These are phyloP conservation scores for Tulasnella sp. DNA, from an alignment of 768 basidiomycete genomes.

Conservation along the genomic window DNA sequence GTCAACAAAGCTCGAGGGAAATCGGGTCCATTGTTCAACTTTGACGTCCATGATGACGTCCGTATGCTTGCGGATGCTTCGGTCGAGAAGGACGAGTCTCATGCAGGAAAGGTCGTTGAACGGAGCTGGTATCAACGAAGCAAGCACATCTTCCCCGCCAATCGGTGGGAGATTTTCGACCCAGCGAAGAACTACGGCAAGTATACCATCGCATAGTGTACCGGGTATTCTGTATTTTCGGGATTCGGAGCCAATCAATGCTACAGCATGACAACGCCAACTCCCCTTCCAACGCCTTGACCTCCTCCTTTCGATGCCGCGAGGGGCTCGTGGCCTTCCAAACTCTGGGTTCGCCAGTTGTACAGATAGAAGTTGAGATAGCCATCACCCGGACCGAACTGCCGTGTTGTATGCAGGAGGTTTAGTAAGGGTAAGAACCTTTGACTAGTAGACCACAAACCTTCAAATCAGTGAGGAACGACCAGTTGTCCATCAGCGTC, in stretches of 20 bases:
- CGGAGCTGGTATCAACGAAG: conserved; percentile 93
- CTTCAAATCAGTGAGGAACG: conserved; percentile 82
- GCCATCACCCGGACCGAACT: conserved; percentile 96
- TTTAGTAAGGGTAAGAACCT: not conserved
- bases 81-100: conserved; percentile 92
- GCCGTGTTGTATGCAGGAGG: conserved; percentile 32
- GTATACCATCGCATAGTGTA: conserved; percentile 69
- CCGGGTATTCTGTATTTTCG: not conserved
- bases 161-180: conserved; percentile 97
- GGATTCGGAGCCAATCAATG: not conserved
- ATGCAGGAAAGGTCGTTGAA: conserved; percentile 98
- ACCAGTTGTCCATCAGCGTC: conserved; percentile 91
- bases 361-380: conserved; percentile 90
- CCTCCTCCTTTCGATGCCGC: conserved; percentile 53
- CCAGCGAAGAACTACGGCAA: conserved; percentile 93
- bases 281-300: conserved; percentile 51
- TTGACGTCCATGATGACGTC: conserved; percentile 99
- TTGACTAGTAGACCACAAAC: conserved; percentile 46
- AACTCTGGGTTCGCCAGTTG: conserved; percentile 85
- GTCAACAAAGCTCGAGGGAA: conserved; percentile 98
- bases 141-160: conserved; percentile 97
- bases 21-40: conserved; percentile 96
- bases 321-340: conserved; percentile 68
- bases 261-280: conserved; percentile 87
- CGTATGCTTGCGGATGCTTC: conserved; percentile 92